phyloP scores from a whole-genome alignment of 2,329 filamentous ascomycete genomes.

The Talaromyces marneffei region DNA sequence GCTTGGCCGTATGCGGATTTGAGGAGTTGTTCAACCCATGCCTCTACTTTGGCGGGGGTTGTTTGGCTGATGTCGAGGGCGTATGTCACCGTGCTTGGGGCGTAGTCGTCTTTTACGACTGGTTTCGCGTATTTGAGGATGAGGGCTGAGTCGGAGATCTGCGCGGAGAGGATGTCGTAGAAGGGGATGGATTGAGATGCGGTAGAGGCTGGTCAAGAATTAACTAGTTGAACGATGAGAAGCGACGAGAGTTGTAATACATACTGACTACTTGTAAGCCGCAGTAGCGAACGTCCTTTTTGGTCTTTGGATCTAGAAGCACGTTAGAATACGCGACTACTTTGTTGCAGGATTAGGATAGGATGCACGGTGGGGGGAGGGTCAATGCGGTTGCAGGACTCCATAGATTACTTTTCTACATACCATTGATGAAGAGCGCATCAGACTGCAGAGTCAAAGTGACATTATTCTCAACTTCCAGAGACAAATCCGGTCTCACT shows the following conservation, averaged over 20 bases:
- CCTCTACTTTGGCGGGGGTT: slow-evolving; percentile 43
- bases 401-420: slow-evolving; percentile 12
- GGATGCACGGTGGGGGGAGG: background rate
- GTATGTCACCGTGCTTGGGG: slow-evolving; percentile 58
- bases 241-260: background rate
- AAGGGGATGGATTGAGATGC: slow-evolving; percentile 61
- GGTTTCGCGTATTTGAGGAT: slow-evolving; percentile 67
- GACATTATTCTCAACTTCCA: slow-evolving; percentile 53
- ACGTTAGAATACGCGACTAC: background rate
- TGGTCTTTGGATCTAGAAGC: background rate
- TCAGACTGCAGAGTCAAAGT: slow-evolving; percentile 57
- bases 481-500: slow-evolving; percentile 40
- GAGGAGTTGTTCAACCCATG: slow-evolving; percentile 62
- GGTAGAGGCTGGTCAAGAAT: slow-evolving; percentile 36
- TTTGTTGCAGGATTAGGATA: too few species aligned
- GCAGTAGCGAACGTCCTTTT: slow-evolving; percentile 12
- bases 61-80: slow-evolving; percentile 49
- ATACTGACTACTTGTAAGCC: slow-evolving; percentile 10
- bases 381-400: background rate
- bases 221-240: background rate
- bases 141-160: slow-evolving; percentile 55
- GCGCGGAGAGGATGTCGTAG: slow-evolving; percentile 80
- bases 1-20: slow-evolving; percentile 64
- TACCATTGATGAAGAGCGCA: slow-evolving; percentile 55
- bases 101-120: slow-evolving; percentile 54